These are phyloP conservation scores for Ganoderma meredithae DNA, from an alignment of 1,284 basidiomycete species.

Conservation along the genomic window DNA sequence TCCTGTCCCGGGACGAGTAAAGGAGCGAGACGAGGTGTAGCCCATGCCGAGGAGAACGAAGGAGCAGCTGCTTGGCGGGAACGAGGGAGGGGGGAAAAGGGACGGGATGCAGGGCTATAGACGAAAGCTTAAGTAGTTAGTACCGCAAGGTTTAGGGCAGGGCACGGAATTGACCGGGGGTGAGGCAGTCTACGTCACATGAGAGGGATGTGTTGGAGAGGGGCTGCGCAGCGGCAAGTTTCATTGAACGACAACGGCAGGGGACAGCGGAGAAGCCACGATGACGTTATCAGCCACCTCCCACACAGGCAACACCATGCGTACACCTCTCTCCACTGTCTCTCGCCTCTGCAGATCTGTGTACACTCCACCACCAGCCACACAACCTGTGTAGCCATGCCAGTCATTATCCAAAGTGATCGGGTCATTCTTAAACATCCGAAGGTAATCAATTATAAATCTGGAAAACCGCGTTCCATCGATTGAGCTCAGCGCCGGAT, in stretches of 20 bases:
- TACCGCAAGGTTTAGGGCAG: slow-evolving; percentile 31
- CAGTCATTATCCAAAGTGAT: slow-evolving; percentile 50
- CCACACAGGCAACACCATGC: not conserved
- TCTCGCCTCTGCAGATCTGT: not conserved
- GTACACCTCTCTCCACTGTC: not conserved
- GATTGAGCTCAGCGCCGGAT: slow-evolving; percentile 14
- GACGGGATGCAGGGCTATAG: not conserved
- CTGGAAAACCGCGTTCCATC: slow-evolving; percentile 6
- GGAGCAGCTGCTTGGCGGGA: slow-evolving; percentile 10
- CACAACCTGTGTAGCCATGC: slow-evolving; percentile 48
- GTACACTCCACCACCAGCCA: not conserved
- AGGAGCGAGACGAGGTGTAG: not conserved
- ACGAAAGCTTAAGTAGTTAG: slow-evolving; percentile 13
- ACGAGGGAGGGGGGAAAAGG: slow-evolving; percentile 7
- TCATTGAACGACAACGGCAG: not conserved
- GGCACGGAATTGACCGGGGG: slow-evolving; percentile 4
- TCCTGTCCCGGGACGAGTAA: not conserved
- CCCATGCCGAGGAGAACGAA: slow-evolving; percentile 6
- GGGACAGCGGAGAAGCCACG: slow-evolving; percentile 4
- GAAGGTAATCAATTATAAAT: slow-evolving; percentile 48
- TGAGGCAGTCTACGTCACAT: not conserved
- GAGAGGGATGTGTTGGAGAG: no score
- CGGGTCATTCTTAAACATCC: slow-evolving; percentile 58
- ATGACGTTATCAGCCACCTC: slow-evolving; percentile 10
- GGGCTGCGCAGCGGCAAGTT: no score